These are phyloP conservation scores for Heliosperma pusillum DNA, from an alignment of 148 eudicot species.

Conservation along the genomic window DNA sequence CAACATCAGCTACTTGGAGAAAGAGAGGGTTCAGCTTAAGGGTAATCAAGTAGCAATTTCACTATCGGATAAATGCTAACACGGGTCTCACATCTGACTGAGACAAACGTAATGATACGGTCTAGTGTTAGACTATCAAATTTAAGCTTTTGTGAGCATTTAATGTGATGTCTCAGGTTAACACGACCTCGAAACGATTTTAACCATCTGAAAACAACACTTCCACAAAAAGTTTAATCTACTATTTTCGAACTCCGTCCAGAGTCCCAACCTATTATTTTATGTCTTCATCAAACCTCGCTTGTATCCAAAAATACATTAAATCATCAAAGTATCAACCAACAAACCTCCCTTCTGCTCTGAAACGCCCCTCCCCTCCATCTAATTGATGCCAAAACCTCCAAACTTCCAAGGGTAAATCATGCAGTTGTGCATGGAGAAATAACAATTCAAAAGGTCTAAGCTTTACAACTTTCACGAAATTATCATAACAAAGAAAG, in stretches of 20 bases:
- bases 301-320: constrained; percentile 1
- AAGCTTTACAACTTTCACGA: constrained; percentile 1
- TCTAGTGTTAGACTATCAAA: too few species aligned
- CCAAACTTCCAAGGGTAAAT: not conserved
- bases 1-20: too few species aligned
- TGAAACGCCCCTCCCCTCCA: not conserved
- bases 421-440: not conserved
- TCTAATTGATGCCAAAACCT: not conserved
- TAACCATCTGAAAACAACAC: not conserved
- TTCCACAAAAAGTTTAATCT: not conserved
- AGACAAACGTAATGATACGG: too few species aligned
- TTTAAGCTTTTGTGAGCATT: not conserved
- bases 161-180: not conserved
- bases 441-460: not conserved
- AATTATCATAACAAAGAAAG: not conserved
- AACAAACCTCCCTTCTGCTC: not conserved
- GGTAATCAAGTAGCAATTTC: too few species aligned
- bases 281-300: not conserved
- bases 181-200: not conserved
- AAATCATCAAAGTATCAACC: not conserved
- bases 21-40: too few species aligned
- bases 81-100: too few species aligned
- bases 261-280: not conserved
- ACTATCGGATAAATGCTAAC: too few species aligned
- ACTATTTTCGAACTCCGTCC: not conserved